Evolutionary conservation across 2,329 filamentous ascomycete genomes (phyloP).

Genomic region (Coniochaeta ligniaria): DNA sequence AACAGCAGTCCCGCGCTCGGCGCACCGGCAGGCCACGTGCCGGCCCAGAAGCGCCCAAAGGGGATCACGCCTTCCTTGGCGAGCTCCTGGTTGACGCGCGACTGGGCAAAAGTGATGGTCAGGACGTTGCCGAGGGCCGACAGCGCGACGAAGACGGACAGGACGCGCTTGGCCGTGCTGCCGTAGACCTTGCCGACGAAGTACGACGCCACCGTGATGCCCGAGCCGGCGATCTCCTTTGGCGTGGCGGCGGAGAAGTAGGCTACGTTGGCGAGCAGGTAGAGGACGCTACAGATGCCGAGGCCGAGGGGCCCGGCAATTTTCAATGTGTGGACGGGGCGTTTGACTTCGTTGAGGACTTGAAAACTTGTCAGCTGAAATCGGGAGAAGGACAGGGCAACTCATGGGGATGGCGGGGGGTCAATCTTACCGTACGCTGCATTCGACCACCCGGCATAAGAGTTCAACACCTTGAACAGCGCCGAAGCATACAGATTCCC

Average conservation of each 20-base stretch:
- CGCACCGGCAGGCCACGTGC: constrained; percentile 59
- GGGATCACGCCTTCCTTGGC: constrained; percentile 65
- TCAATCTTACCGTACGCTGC: not conserved
- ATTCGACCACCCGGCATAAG: constrained; percentile 27
- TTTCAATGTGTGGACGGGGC: constrained; percentile 30
- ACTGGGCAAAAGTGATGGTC: constrained; percentile 51
- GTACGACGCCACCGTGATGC: constrained; percentile 51
- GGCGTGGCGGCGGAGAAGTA: constrained; percentile 59
- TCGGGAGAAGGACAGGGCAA: not conserved
- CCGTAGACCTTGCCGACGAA: constrained; percentile 59
- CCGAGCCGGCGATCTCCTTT: constrained; percentile 46
- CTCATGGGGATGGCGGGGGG: constrained; percentile 13
- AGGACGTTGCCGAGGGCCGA: constrained; percentile 57
- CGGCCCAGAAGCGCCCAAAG: constrained; percentile 58
- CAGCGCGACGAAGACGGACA: constrained; percentile 51
- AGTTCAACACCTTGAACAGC: constrained; percentile 51
- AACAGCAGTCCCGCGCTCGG: constrained; percentile 24
- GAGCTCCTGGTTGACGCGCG: constrained; percentile 55
- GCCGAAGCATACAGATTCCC: constrained; percentile 42
- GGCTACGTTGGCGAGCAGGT: constrained; percentile 57
- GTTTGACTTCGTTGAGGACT: constrained; percentile 41
- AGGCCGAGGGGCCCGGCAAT: constrained; percentile 53
- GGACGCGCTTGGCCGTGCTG: constrained; percentile 36
- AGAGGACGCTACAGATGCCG: constrained; percentile 35
- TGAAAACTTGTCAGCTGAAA: constrained; percentile 59